phyloP scores from a whole-genome alignment of 176 grass and related monocot genomes.

The Alloteropsis semialata region DNA sequence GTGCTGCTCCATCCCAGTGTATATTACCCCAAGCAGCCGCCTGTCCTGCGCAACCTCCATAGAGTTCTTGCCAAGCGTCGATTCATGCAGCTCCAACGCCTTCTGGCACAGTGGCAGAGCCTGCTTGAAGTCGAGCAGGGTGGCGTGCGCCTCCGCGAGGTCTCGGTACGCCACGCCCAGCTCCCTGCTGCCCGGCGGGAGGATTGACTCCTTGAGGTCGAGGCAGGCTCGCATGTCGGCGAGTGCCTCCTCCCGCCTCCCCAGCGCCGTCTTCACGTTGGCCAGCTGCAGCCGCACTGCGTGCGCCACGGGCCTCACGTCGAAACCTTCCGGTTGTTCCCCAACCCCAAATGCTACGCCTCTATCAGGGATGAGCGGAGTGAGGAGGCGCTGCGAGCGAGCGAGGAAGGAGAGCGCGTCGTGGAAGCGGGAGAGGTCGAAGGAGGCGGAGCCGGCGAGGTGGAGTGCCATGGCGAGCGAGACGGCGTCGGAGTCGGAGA shows the following conservation, averaged over 20 bases:
- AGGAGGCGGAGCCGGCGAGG: slow-evolving; percentile 70
- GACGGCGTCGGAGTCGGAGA: slow-evolving; percentile 42
- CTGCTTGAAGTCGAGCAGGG: slow-evolving; percentile 84
- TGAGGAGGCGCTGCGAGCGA: slow-evolving; percentile 55
- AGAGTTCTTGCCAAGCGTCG: slow-evolving; percentile 68
- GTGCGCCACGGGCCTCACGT: slow-evolving; percentile 77
- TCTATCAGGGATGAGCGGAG: slow-evolving; percentile 21
- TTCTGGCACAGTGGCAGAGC: slow-evolving; percentile 78
- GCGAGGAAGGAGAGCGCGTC: slow-evolving; percentile 78
- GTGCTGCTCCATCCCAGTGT: slow-evolving; percentile 83
- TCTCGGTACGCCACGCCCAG: slow-evolving; percentile 68
- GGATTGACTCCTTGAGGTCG: slow-evolving; percentile 84
- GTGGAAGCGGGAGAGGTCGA: slow-evolving; percentile 82
- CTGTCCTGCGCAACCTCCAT: slow-evolving; percentile 82
- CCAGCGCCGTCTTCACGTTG: slow-evolving; percentile 85
- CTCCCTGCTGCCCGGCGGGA: slow-evolving; percentile 69
- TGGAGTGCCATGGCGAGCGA: slow-evolving; percentile 95
- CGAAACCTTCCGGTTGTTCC: slow-evolving; percentile 47
- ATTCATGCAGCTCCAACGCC: slow-evolving; percentile 68
- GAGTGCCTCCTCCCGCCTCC: slow-evolving; percentile 82
- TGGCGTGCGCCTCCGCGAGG: slow-evolving; percentile 66
- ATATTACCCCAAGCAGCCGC: slow-evolving; percentile 90
- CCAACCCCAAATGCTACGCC: background rate
- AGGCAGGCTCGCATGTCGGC: slow-evolving; percentile 66
- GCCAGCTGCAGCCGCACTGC: slow-evolving; percentile 69